Conservation (phyloP, 345 rosid genomes). For the Gossypium longicalyx region DNA sequence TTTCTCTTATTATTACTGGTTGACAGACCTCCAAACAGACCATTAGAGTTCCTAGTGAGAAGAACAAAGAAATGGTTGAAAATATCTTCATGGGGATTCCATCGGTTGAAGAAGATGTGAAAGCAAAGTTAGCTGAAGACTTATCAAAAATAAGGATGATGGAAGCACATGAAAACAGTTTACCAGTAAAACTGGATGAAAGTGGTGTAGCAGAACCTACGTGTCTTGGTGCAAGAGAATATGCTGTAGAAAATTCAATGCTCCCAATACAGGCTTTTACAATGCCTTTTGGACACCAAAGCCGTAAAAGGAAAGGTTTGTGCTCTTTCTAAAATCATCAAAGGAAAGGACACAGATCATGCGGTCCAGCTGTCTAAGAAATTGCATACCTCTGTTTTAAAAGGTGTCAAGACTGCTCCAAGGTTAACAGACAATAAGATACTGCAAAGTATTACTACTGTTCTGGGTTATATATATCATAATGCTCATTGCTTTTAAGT, state of each 20-base stretch:
- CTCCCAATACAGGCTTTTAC: slow-evolving; percentile 12
- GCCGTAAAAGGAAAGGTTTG: slow-evolving; percentile 31
- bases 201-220: slow-evolving; percentile 21
- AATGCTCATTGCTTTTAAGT: background rate
- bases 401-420: background rate
- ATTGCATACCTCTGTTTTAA: background rate
- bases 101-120: slow-evolving; percentile 45
- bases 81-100: slow-evolving; percentile 31
- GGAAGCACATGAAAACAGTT: slow-evolving; percentile 35
- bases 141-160: slow-evolving; percentile 68
- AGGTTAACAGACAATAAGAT: background rate
- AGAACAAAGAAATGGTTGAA: slow-evolving; percentile 28
- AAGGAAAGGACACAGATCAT: background rate
- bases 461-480: background rate
- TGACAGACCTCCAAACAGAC: slow-evolving; percentile 46
- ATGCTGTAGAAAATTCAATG: slow-evolving; percentile 17
- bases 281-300: slow-evolving; percentile 13
- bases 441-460: background rate
- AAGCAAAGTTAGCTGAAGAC: slow-evolving; percentile 62
- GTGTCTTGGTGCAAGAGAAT: slow-evolving; percentile 21
- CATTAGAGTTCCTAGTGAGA: slow-evolving; percentile 32
- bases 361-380: background rate
- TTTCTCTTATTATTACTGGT: slow-evolving; percentile 19
- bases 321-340: background rate
- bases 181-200: slow-evolving; percentile 28